Percentiles rank a stretch among this genome's conserved stretches.
Evolutionary conservation across 257 asterid species (phyloP).

Genomic region (Salvia splendens): DNA sequence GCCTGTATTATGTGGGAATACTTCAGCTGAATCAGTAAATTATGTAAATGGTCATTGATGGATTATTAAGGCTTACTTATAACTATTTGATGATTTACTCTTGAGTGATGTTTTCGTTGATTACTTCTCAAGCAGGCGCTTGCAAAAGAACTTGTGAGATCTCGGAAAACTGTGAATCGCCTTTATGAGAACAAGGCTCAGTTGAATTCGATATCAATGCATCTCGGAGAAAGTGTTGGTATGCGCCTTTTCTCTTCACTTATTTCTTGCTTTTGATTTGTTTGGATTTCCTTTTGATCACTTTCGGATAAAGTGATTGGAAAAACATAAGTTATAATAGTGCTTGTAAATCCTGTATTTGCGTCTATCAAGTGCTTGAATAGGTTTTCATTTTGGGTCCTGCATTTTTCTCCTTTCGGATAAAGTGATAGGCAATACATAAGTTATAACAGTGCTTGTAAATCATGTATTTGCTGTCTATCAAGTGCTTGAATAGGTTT

Average conservation of each 20-base stretch:
- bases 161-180: conserved; percentile 76
- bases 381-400: not conserved
- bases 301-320: not conserved
- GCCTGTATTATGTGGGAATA: not conserved
- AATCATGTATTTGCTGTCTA: not conserved
- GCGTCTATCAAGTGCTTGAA: not conserved
- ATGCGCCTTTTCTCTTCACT: conserved; percentile 32
- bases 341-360: not conserved
- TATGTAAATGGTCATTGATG: conserved; percentile 8
- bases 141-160: conserved; percentile 90
- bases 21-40: not conserved
- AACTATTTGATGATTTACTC: not conserved
- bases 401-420: no score
- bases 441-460: not conserved
- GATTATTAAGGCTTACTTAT: not conserved
- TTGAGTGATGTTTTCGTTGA: conserved; percentile 12
- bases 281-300: not conserved
- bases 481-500: not conserved
- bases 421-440: not conserved
- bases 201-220: conserved; percentile 94
- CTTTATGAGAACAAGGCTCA: conserved; percentile 94
- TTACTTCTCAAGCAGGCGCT: conserved; percentile 58
- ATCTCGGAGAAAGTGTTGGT: conserved; percentile 98
- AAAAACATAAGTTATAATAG: not conserved
- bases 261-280: conserved; percentile 12